Conservation (phyloP, 768 basidiomycete genomes). For the Boletus reticulatus region DNA sequence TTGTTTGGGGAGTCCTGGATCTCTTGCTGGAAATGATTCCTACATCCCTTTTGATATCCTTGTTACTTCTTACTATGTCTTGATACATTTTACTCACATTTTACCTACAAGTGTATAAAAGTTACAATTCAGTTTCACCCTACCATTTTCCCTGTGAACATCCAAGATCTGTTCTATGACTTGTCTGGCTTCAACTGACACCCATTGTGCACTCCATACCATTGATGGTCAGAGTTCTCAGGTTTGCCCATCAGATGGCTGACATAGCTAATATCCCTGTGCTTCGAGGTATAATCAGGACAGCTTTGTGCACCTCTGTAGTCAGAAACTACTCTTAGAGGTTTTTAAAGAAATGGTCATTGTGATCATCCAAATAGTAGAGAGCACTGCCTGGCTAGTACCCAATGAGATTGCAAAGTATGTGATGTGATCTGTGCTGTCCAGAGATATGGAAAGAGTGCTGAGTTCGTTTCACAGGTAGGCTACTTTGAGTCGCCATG, state of each 20-base stretch:
- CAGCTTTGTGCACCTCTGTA: neutral
- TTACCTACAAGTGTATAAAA: no score
- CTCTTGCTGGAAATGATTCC: neutral
- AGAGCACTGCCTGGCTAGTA: slow-evolving; percentile 13
- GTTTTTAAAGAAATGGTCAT: slow-evolving; percentile 8
- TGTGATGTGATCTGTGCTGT: neutral
- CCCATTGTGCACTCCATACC: slow-evolving; percentile 50
- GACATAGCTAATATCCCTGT: slow-evolving; percentile 2
- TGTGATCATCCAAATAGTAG: slow-evolving; percentile 9
- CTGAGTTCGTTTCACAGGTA: slow-evolving; percentile 6
- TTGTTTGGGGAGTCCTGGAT: neutral
- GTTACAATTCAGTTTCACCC: no score
- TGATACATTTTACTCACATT: slow-evolving; percentile 10
- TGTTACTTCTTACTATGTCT: no score
- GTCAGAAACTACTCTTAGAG: neutral
- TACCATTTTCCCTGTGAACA: slow-evolving; percentile 11
- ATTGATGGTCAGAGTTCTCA: slow-evolving; percentile 10
- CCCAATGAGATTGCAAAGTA: slow-evolving; percentile 10
- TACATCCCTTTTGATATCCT: no score
- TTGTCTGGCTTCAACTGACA: slow-evolving; percentile 48
- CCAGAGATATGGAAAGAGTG: slow-evolving; percentile 1
- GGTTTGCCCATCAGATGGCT: slow-evolving; percentile 1
- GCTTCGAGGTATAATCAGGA: slow-evolving; percentile 10
- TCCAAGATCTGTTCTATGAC: slow-evolving; percentile 43
- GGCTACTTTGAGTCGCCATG: neutral